A percentile compares a stretch with the other conserved stretches of the same genome.
Evolutionary conservation across 169 alveolate species (phyloP).

Genomic region (Plasmodium malariae): DNA sequence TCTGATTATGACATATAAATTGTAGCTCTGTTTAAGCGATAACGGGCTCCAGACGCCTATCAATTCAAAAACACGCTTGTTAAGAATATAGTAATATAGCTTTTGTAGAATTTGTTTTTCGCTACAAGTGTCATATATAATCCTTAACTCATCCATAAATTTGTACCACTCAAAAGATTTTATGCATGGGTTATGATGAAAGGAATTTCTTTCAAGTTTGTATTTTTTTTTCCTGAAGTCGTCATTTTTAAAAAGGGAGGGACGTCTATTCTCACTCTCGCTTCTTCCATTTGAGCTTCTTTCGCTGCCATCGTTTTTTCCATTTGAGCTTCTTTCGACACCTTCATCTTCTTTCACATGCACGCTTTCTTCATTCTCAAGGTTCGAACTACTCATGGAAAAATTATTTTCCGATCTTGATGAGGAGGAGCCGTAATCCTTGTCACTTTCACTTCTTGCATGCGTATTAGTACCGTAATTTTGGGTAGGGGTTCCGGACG

Average conservation of each 20-base stretch:
- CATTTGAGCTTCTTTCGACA: background rate
- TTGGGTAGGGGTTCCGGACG: background rate
- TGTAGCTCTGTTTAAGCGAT: slow-evolving; percentile 67
- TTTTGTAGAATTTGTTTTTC: slow-evolving; percentile 47
- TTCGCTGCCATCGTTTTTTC: background rate
- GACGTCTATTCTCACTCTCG: background rate
- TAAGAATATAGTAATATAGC: slow-evolving; percentile 30
- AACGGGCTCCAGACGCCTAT: slow-evolving; percentile 67
- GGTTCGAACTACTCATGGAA: slow-evolving; percentile 11
- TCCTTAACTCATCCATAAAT: slow-evolving; percentile 48
- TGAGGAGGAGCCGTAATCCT: background rate
- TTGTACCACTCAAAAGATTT: slow-evolving; percentile 67
- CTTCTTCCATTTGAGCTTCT: background rate
- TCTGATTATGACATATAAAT: slow-evolving; percentile 28
- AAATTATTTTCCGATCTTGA: slow-evolving; percentile 12
- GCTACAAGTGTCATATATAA: slow-evolving; percentile 10
- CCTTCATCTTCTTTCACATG: background rate
- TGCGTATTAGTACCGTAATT: background rate
- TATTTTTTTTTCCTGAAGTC: slow-evolving; percentile 39
- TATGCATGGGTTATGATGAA: slow-evolving; percentile 46
- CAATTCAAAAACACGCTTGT: slow-evolving; percentile 42
- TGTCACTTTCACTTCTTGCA: background rate
- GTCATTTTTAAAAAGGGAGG: slow-evolving; percentile 3
- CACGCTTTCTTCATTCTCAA: background rate
- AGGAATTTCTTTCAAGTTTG: slow-evolving; percentile 15